phyloP scores from a whole-genome alignment of 106 monocot genomes.

The Dactylorhiza incarnata region DNA sequence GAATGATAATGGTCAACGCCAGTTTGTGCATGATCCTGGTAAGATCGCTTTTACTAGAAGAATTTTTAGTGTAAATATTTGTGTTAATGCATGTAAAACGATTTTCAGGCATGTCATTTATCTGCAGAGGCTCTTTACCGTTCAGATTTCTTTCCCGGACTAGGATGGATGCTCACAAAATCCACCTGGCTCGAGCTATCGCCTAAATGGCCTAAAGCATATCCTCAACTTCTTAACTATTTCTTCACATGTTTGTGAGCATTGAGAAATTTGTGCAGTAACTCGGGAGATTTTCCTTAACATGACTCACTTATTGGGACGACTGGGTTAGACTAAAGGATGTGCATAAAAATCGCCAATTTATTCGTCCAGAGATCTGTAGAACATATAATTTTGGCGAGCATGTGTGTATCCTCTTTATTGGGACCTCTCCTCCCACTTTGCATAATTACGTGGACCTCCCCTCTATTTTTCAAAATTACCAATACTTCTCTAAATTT shows the following conservation, averaged over 20 bases:
- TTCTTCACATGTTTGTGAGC: constrained; percentile 1
- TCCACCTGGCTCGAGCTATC: constrained; percentile 87
- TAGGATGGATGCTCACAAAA: constrained; percentile 98
- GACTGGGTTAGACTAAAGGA: constrained; percentile 95
- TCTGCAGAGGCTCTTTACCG: constrained; percentile 77
- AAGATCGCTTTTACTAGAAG: constrained; percentile 11
- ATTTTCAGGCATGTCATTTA: neutral
- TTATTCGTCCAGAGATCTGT: constrained; percentile 96
- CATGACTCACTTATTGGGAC: constrained; percentile 90
- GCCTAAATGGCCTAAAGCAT: constrained; percentile 99
- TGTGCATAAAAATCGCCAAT: constrained; percentile 73
- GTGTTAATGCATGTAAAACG: neutral
- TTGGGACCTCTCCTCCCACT: too few species aligned
- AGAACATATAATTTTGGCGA: constrained; percentile 99
- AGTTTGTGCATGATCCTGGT: constrained; percentile 90
- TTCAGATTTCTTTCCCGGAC: constrained; percentile 98
- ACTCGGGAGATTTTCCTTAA: constrained; percentile 32
- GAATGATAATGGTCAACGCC: constrained; percentile 95
- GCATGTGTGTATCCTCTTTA: constrained; percentile 40
- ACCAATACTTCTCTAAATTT: too few species aligned
- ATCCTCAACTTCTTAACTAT: constrained; percentile 38
- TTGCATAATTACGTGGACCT: too few species aligned
- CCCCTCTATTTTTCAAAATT: too few species aligned
- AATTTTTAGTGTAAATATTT: neutral
- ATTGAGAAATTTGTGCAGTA: neutral